Evolutionary conservation across 208 protist species (phyloP).

Genomic region (Herpetomonas samuelpessoai): DNA sequence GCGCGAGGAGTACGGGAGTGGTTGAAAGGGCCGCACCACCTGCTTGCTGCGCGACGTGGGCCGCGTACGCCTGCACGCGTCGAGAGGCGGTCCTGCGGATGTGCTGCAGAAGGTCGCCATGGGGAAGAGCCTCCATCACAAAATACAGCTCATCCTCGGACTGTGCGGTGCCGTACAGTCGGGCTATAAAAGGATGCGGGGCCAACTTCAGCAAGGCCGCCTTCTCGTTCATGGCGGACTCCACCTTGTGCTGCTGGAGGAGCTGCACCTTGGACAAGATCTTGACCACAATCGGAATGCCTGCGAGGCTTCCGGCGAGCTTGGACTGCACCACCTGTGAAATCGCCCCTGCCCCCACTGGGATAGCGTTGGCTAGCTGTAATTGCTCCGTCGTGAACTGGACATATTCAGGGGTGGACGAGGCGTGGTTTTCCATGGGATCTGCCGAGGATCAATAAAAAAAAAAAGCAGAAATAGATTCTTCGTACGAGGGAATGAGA

Average conservation of each 20-base stretch:
- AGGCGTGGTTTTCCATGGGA: neutral
- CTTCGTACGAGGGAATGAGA: too few relatives aligned
- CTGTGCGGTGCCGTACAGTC: slow-evolving; percentile 88
- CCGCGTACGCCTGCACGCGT: slow-evolving; percentile 30
- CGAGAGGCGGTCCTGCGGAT: slow-evolving; percentile 43
- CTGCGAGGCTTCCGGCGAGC: slow-evolving; percentile 20
- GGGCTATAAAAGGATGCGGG: slow-evolving; percentile 73
- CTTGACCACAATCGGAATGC: slow-evolving; percentile 77
- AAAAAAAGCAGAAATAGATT: too few relatives aligned
- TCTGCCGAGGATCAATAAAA: neutral
- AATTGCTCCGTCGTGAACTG: slow-evolving; percentile 67
- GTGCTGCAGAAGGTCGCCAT: slow-evolving; percentile 92
- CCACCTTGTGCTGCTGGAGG: slow-evolving; percentile 83
- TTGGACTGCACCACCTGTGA: slow-evolving; percentile 66
- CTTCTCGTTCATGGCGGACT: slow-evolving; percentile 85
- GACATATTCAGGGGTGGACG: slow-evolving; percentile 12
- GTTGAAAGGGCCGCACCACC: neutral
- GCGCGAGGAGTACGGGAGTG: too few relatives aligned
- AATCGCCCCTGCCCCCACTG: slow-evolving; percentile 82
- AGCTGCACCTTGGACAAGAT: slow-evolving; percentile 86
- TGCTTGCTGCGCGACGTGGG: neutral
- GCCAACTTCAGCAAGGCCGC: slow-evolving; percentile 49
- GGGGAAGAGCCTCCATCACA: slow-evolving; percentile 91
- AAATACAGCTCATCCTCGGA: slow-evolving; percentile 91
- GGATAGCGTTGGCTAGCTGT: slow-evolving; percentile 39